These are phyloP conservation scores for Pisolithus marmoratus DNA, from an alignment of 768 basidiomycete species.

Conservation along the genomic window DNA sequence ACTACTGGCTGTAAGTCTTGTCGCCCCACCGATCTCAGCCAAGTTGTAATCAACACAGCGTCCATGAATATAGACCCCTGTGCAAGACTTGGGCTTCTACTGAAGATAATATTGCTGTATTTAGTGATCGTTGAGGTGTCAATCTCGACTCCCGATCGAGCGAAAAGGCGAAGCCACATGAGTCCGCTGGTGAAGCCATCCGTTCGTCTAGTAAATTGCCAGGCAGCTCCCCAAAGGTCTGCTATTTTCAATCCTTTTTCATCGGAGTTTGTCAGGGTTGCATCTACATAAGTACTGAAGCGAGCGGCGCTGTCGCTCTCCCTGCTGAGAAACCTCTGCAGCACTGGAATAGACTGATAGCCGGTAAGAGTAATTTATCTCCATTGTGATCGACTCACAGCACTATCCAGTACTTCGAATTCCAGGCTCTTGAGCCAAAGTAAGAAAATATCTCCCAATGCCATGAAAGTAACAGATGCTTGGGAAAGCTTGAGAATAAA, in stretches of 20 bases:
- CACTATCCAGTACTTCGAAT: conserved; percentile 24
- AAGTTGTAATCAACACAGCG: conserved; percentile 50
- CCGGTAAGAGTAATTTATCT: neutral
- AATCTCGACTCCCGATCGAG: conserved; percentile 61
- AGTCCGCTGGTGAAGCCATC: conserved; percentile 44
- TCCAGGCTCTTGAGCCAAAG: conserved; percentile 52
- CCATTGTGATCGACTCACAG: conserved; percentile 29
- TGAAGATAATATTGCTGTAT: conserved; percentile 37
- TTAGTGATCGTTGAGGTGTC: conserved; percentile 46
- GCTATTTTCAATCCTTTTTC: conserved; percentile 22
- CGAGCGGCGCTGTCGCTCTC: conserved; percentile 43
- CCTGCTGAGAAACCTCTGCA: conserved; percentile 52
- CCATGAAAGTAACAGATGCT: conserved; percentile 46
- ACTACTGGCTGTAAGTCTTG: conserved; percentile 52
- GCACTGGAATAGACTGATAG: conserved; percentile 43
- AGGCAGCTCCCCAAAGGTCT: conserved; percentile 54
- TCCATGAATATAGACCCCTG: conserved; percentile 49
- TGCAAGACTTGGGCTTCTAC: conserved; percentile 35
- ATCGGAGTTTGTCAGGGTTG: conserved; percentile 25
- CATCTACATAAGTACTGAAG: conserved; percentile 31
- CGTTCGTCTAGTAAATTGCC: conserved; percentile 34
- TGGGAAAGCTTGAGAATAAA: conserved; percentile 51
- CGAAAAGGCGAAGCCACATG: conserved; percentile 55
- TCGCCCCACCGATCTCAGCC: conserved; percentile 54
- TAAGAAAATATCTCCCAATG: conserved; percentile 53